These are phyloP conservation scores for Magnolia sinica DNA, from an alignment of 164 flowering plant species.

Conservation along the genomic window DNA sequence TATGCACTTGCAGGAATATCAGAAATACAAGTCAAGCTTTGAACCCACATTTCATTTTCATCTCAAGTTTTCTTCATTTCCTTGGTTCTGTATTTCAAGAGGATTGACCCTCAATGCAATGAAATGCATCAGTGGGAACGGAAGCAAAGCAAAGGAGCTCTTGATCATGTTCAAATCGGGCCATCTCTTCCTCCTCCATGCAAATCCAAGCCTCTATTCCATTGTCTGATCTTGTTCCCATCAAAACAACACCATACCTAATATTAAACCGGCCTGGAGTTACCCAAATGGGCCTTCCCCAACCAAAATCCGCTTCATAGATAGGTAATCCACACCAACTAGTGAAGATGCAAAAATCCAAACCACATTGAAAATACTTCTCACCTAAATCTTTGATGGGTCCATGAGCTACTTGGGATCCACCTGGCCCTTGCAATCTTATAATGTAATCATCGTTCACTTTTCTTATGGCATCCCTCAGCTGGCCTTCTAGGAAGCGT, in stretches of 20 bases:
- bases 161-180: conserved; percentile 12
- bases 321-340: conserved; percentile 31
- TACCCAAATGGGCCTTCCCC: conserved; percentile 46
- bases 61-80: no score
- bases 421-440: conserved; percentile 15
- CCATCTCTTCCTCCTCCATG: conserved; percentile 24
- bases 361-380: conserved; percentile 8
- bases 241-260: conserved; percentile 19
- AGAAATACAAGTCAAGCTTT: no score
- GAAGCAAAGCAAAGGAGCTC: conserved; percentile 20
- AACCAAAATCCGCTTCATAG: conserved; percentile 41
- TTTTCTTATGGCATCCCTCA: conserved; percentile 18
- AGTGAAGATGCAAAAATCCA: conserved; percentile 12
- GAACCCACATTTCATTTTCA: no score
- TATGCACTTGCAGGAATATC: no score
- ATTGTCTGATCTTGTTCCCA: conserved; percentile 22
- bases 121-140: no score
- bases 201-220: conserved; percentile 41
- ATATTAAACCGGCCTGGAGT: neutral
- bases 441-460: conserved; percentile 13
- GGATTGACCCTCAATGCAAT: no score
- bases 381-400: neutral
- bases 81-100: no score
- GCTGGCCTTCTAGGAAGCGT: neutral
- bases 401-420: neutral